phyloP scores from a whole-genome alignment of 192 early-diverging fungal species.

The Entophlyctis luteolus region DNA sequence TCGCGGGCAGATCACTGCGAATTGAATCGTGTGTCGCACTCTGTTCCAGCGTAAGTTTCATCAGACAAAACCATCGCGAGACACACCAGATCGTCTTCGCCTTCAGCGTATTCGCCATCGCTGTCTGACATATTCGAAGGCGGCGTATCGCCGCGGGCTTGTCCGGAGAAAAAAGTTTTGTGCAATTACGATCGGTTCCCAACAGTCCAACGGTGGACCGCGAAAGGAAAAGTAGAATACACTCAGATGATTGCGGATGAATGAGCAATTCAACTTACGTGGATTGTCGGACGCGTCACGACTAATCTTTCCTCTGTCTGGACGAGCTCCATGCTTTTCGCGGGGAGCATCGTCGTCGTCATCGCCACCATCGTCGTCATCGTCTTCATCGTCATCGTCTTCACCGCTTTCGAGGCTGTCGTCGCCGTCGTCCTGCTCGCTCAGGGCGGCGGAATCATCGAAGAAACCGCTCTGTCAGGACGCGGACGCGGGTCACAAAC shows the following conservation, averaged over 20 bases:
- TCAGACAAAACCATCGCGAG: background rate
- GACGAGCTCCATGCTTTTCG: too few relatives aligned
- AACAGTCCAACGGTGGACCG: background rate
- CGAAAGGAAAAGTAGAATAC: background rate
- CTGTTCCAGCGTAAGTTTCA: background rate
- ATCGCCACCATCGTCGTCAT: conserved; percentile 32
- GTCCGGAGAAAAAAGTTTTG: background rate
- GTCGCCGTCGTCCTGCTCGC: conserved; percentile 34
- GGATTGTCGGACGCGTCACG: conserved; percentile 20
- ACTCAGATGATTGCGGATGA: background rate
- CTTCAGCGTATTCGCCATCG: conserved; percentile 48
- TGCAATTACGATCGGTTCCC: background rate
- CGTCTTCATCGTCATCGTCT: conserved; percentile 32
- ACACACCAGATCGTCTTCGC: conserved; percentile 21
- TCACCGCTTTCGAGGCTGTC: too few relatives aligned
- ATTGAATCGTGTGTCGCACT: conserved; percentile 14
- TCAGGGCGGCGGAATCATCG: conserved; percentile 44
- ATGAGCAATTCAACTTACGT: background rate
- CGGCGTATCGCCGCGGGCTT: conserved; percentile 42
- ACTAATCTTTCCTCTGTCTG: conserved; percentile 15
- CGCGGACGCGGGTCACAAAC: too few relatives aligned
- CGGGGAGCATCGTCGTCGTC: conserved; percentile 18
- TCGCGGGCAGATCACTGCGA: background rate
- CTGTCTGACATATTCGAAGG: conserved; percentile 45
- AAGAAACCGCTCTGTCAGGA: conserved; percentile 46